Percentiles rank a stretch among this genome's conserved stretches.
Evolutionary conservation across 257 asterid species (phyloP).

Genomic region (Solanum chaucha): DNA sequence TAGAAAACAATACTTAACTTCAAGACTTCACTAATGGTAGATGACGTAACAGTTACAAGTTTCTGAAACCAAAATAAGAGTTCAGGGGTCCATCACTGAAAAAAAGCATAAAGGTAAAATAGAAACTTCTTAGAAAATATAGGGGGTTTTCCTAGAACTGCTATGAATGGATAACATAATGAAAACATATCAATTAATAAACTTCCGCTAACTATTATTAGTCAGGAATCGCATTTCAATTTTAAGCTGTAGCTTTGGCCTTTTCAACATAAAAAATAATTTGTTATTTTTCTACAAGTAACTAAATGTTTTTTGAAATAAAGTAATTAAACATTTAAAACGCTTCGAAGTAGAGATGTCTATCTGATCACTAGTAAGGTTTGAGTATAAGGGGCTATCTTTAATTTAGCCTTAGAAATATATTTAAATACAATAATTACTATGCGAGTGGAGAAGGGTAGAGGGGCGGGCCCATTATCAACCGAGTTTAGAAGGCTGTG

Average conservation of each 20-base stretch:
- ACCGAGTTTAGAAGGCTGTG: too few species aligned
- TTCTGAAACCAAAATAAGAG: not conserved
- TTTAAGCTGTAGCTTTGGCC: not conserved
- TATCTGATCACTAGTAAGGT: not conserved
- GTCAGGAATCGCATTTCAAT: not conserved
- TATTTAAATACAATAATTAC: not conserved
- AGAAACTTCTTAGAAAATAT: not conserved
- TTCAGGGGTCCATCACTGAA: not conserved
- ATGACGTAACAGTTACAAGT: not conserved
- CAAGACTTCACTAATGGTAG: not conserved
- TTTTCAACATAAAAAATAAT: not conserved
- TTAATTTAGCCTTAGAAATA: not conserved
- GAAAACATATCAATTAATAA: not conserved
- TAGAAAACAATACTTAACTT: not conserved
- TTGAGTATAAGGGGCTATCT: not conserved
- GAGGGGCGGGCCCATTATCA: too few species aligned
- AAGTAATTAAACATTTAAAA: not conserved
- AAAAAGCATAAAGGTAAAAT: not conserved
- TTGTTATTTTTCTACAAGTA: not conserved
- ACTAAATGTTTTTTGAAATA: not conserved
- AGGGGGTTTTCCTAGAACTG: not conserved
- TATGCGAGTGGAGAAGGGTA: not conserved
- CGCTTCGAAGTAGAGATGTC: not conserved
- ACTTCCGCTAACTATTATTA: not conserved
- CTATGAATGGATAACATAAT: not conserved